These are phyloP conservation scores for Suillus ampliporus DNA, from an alignment of 768 basidiomycete species.

Conservation along the genomic window DNA sequence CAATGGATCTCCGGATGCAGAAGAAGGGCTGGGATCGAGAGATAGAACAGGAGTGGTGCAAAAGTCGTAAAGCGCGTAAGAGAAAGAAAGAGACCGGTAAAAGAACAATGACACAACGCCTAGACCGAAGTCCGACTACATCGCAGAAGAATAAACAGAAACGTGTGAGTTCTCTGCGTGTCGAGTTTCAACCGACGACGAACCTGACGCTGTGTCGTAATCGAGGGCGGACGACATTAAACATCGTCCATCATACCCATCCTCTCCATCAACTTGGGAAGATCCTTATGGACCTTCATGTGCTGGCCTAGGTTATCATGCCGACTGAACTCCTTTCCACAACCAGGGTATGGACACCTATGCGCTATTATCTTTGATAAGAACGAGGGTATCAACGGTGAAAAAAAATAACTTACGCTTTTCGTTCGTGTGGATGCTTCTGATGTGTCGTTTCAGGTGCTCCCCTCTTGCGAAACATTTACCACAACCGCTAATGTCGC, in stretches of 20 bases:
- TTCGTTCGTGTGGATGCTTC: conserved; percentile 90
- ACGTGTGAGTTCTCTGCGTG: background rate
- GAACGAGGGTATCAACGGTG: conserved; percentile 13
- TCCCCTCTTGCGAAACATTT: conserved; percentile 90
- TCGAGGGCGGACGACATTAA: background rate
- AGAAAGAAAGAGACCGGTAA: background rate
- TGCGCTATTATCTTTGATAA: conserved; percentile 58
- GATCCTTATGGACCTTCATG: conserved; percentile 74
- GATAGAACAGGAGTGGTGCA: background rate
- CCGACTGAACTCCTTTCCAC: conserved; percentile 84
- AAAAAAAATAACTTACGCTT: conserved; percentile 66
- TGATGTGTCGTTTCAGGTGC: conserved; percentile 87
- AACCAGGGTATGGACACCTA: conserved; percentile 79
- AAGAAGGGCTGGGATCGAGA: background rate
- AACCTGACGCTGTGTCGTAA: conserved; percentile 1
- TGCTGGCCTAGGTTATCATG: conserved; percentile 91
- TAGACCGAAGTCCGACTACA: background rate
- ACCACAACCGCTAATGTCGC: conserved; percentile 82
- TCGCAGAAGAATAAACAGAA: background rate
- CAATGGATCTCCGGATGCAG: background rate
- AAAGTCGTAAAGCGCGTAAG: background rate
- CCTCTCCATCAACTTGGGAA: conserved; percentile 34
- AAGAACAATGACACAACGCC: background rate
- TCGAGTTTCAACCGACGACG: background rate
- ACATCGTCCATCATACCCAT: conserved; percentile 9